These are phyloP conservation scores for Lecanicillium sp. DNA, from an alignment of 2,329 filamentous ascomycete genomes.

Conservation along the genomic window DNA sequence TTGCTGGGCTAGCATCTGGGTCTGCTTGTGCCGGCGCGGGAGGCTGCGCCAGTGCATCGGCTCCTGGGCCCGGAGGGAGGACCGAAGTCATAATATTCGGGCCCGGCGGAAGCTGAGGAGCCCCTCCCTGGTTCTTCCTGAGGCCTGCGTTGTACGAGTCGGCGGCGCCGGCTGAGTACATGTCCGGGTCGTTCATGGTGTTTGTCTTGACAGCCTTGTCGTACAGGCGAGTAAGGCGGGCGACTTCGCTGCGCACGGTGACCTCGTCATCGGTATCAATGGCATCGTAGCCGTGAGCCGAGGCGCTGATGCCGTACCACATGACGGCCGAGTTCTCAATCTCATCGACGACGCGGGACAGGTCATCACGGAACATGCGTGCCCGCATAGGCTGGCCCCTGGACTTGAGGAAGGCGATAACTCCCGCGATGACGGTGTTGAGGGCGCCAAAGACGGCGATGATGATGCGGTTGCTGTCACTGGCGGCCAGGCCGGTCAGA, in stretches of 20 bases:
- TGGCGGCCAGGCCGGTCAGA: constrained; percentile 15
- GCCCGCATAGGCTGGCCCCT: constrained; percentile 15
- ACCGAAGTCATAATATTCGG: background rate
- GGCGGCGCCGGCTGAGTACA: constrained; percentile 11
- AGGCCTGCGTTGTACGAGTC: constrained; percentile 12
- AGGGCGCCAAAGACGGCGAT: constrained; percentile 15
- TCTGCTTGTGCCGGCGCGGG: constrained; percentile 1
- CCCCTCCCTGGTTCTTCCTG: constrained; percentile 6
- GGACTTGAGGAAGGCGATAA: constrained; percentile 15
- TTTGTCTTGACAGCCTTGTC: constrained; percentile 16
- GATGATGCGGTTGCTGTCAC: constrained; percentile 12
- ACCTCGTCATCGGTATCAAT: constrained; percentile 16
- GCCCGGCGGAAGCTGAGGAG: background rate
- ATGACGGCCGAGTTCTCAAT: constrained; percentile 17
- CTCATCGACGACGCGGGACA: constrained; percentile 15
- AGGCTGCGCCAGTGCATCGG: background rate
- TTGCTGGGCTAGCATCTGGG: constrained; percentile 9
- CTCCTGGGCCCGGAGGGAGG: constrained; percentile 1
- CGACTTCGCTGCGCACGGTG: constrained; percentile 15
- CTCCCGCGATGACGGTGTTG: constrained; percentile 16
- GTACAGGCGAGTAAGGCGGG: constrained; percentile 14
- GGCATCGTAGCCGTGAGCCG: constrained; percentile 13
- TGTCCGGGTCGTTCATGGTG: constrained; percentile 15
- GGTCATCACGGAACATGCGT: constrained; percentile 16
- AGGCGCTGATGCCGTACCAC: constrained; percentile 14